Conservation (phyloP, 2,329 filamentous ascomycete genomes). For the Calycina marina region DNA sequence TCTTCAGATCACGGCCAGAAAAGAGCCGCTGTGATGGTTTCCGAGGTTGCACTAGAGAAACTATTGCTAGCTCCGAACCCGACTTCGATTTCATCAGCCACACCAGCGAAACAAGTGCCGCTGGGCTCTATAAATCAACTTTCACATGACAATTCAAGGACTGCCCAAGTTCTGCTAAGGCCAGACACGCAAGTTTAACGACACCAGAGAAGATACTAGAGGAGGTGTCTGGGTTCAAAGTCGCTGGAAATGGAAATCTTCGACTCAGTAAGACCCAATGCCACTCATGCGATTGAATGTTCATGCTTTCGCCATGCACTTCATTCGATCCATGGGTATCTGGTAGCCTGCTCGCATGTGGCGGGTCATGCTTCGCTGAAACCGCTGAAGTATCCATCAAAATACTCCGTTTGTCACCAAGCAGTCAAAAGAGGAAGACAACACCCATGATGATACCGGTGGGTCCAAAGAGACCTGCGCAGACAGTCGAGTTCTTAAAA, state of each 20-base stretch:
- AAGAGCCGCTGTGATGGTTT: no score
- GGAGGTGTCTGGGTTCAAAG: not conserved
- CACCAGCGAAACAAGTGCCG: no score
- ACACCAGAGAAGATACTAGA: not conserved
- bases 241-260: slow-evolving; percentile 9
- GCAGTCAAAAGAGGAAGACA: no score
- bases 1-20: no score
- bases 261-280: slow-evolving; percentile 5
- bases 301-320: slow-evolving; percentile 18
- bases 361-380: slow-evolving; percentile 11
- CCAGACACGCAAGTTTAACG: no score
- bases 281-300: slow-evolving; percentile 10
- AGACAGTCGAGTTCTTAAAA: slow-evolving; percentile 21
- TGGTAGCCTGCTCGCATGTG: slow-evolving; percentile 12
- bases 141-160: no score
- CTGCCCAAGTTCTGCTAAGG: no score
- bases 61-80: no score
- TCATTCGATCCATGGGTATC: slow-evolving; percentile 8
- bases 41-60: no score
- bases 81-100: no score
- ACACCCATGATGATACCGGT: slow-evolving; percentile 25
- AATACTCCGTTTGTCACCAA: no score
- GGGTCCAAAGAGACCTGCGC: slow-evolving; percentile 19
- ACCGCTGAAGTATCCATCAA: slow-evolving; percentile 6
- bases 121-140: no score